Base-by-base conservation (phyloP, 2,329 filamentous ascomycete genomes). In the Fusarium robinianum region DNA sequence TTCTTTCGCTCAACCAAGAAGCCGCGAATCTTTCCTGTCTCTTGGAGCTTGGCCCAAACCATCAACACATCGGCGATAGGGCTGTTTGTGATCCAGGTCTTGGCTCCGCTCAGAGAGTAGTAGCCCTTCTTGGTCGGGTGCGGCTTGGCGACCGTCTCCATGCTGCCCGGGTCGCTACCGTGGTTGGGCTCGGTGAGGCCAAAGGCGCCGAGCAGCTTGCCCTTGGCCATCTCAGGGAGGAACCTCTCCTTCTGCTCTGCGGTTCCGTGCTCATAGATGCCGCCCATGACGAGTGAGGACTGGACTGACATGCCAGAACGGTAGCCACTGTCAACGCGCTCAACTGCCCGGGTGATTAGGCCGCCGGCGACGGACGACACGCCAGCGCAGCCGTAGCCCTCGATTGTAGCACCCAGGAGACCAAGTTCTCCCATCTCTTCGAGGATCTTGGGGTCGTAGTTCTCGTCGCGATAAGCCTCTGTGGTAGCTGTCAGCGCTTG, bases 51-150 rank as follows among this genome's bases (percentile, higher is more conserved):
- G 1, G 92, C 94, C 94, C 94, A 99, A 1, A 96, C 84, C 53
- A 96, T 72, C 38, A 95, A 71, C 3, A 95, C 78, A 59, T 95
- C 89, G 2, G 90, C 82, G 59, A 96, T 95, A 4, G 90, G 90
- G 6, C 88, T 92, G 70, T 96, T 96, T 10, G 90, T 96, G 66
- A 96, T 96, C 90, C 90, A 96, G 1, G 91, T 96, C 76, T 96
- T 96, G 35, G 87, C 74, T 2, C 90, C 90, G 31, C 84, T 89
- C 23, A 96, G 72, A 29, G 84, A 80, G 60, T 85, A 87, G 67
- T 90, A 89, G 1, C 90, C 90, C 63, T 88, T 85, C 74, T 91
- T 91, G 6, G 81, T 84, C 5, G 90, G 88, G 65, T 96, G 90
- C 34, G 85, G 84, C 65, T 84, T 89, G n/a, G 90, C 91, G 8